Base-by-base conservation (phyloP, 176 grass and related monocot genomes). In the Oryza australiensis region DNA sequence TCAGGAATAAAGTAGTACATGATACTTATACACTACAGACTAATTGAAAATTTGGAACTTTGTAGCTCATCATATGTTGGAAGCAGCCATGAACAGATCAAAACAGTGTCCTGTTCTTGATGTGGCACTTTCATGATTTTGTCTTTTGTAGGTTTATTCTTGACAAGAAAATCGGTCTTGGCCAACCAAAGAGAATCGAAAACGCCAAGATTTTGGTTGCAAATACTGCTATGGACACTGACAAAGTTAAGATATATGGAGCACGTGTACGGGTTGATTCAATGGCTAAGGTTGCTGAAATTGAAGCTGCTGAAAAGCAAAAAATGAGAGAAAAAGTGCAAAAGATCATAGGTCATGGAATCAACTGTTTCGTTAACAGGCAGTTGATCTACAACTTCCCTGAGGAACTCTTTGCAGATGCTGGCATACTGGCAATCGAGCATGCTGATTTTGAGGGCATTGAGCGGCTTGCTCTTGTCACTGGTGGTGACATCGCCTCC, bases 381-480 rank as follows among this genome's bases (percentile, higher is more conserved):
- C 94, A 97, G 66, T 69, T 97, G 59, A 98, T 98, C 78, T 98
- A 98, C 62, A 98, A 98, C 80, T 95, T 98, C 62, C 95, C 95
- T 2, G 95, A 95, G 35, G 95, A 98, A 81, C 88, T 98, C 24
- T 95, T 95, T 86, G 95, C 95, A 38, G 95, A 98, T 84, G 92
- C 92, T 62, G 92, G 92, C 16, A 91, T 98, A 46, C 88, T 98
- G 3, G 95, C 92, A 16, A 91, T 95, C 68, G 92, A 98, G 72
- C 95, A 98, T 89, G 95, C 95, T 69, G 95, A 98, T 30, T 98
- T 98, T 82, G 95, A 98, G 74, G 95, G 95, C 37, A 98, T 93
- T 78, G 92, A 98, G 55, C 84, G 95, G 32, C 79, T 98, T 48
- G 92, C 88, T 37, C 90, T 98, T 63, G 92, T 98, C 32, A 98